Evolutionary conservation across 2,329 filamentous ascomycete species (phyloP).

Genomic region (Onygenales sp.): DNA sequence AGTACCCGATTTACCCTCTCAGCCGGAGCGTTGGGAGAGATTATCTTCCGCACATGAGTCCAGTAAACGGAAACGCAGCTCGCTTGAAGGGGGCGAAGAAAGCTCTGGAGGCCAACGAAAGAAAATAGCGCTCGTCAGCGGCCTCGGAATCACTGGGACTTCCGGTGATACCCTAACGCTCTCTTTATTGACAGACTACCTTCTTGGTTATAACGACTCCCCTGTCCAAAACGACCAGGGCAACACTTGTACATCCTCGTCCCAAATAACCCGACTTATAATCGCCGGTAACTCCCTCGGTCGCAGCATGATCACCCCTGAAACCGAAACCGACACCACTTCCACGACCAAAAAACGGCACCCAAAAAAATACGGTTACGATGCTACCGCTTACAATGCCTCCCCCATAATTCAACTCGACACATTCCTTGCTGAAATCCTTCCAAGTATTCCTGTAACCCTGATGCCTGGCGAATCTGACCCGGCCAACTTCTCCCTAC

Average conservation of each 20-base stretch:
- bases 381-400: slow-evolving; percentile 78
- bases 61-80: slow-evolving; percentile 23
- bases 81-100: background rate
- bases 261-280: slow-evolving; percentile 69
- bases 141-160: slow-evolving; percentile 70
- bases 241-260: slow-evolving; percentile 34
- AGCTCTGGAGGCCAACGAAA: slow-evolving; percentile 44
- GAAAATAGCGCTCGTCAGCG: slow-evolving; percentile 84
- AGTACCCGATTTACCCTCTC: slow-evolving; percentile 74
- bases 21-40: slow-evolving; percentile 70
- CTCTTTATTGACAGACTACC: slow-evolving; percentile 72
- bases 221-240: slow-evolving; percentile 44
- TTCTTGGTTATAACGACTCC: slow-evolving; percentile 67
- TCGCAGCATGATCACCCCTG: slow-evolving; percentile 24
- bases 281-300: slow-evolving; percentile 84
- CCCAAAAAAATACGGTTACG: slow-evolving; percentile 87
- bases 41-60: slow-evolving; percentile 31
- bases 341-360: slow-evolving; percentile 35
- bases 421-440: slow-evolving; percentile 66
- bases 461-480: slow-evolving; percentile 76
- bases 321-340: slow-evolving; percentile 28
- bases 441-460: slow-evolving; percentile 81
- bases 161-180: slow-evolving; percentile 66
- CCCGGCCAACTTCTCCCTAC: slow-evolving; percentile 79
- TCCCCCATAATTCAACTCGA: slow-evolving; percentile 77